phyloP scores from a whole-genome alignment of 495 filamentous ascomycete genomes.

The Aspergillus affinis region DNA sequence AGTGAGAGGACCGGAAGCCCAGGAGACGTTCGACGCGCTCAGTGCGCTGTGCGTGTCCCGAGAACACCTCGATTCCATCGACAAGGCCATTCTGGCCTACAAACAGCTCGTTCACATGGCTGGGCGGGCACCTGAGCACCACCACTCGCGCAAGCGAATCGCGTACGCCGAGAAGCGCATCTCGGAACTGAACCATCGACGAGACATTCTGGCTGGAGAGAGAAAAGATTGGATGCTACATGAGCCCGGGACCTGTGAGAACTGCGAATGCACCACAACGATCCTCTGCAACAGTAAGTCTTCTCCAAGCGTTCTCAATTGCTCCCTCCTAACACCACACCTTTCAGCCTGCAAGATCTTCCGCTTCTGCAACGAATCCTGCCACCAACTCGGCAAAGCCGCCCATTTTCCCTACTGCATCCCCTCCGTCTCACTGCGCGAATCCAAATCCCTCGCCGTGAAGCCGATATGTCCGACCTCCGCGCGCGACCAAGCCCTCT shows the following conservation, averaged over 20 bases:
- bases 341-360: constrained; percentile 31
- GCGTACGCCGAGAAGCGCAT: constrained; percentile 29
- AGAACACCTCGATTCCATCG: constrained; percentile 29
- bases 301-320: neutral
- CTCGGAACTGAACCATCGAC: constrained; percentile 25
- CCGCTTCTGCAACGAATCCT: constrained; percentile 32
- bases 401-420: constrained; percentile 25
- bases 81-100: constrained; percentile 32
- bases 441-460: constrained; percentile 33
- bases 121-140: constrained; percentile 19
- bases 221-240: constrained; percentile 27
- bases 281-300: constrained; percentile 31
- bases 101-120: constrained; percentile 31
- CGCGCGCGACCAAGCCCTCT: constrained; percentile 26
- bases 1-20: constrained; percentile 25
- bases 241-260: constrained; percentile 22
- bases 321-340: neutral
- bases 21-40: constrained; percentile 31
- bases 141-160: constrained; percentile 27
- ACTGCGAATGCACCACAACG: constrained; percentile 21
- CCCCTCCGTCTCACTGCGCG: constrained; percentile 30
- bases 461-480: constrained; percentile 27
- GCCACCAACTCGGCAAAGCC: constrained; percentile 17
- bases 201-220: constrained; percentile 27
- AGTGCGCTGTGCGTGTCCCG: constrained; percentile 30